Evolutionary conservation across 345 rosid species (phyloP).

Genomic region (Gynandropsis gynandra): DNA sequence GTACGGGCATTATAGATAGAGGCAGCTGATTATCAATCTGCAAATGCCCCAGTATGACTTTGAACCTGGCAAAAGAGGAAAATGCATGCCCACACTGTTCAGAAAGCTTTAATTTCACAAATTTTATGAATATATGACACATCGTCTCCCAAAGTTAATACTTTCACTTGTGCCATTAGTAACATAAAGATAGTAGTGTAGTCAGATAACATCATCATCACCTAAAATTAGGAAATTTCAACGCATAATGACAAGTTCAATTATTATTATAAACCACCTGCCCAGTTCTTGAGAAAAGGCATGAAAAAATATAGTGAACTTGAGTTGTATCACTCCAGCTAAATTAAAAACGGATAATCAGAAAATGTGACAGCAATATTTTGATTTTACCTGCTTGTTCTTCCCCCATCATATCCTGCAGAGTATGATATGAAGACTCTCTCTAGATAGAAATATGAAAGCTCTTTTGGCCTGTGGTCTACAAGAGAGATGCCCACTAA

Average conservation of each 20-base stretch:
- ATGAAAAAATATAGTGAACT: conserved; percentile 4
- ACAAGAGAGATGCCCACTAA: conserved; percentile 80
- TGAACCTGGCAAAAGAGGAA: conserved; percentile 59
- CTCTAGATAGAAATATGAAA: conserved; percentile 67
- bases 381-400: conserved; percentile 69
- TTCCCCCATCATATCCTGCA: conserved; percentile 86
- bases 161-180: conserved; percentile 5
- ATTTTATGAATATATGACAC: neutral
- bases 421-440: conserved; percentile 77
- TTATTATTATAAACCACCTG: conserved; percentile 2
- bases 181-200: conserved; percentile 3
- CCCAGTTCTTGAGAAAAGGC: conserved; percentile 3
- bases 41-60: conserved; percentile 73
- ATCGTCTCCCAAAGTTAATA: conserved; percentile 1
- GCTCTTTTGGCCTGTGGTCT: conserved; percentile 84
- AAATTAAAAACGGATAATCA: conserved; percentile 5
- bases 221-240: conserved; percentile 12
- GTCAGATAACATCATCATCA: conserved; percentile 3
- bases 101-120: conserved; percentile 8
- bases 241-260: conserved; percentile 4
- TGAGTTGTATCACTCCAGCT: conserved; percentile 14
- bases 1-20: conserved; percentile 84
- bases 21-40: conserved; percentile 98
- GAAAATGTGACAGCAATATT: neutral
- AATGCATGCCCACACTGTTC: conserved; percentile 9